phyloP scores from a whole-genome alignment of 345 rosid genomes.

The Aurinia saxatilis region DNA sequence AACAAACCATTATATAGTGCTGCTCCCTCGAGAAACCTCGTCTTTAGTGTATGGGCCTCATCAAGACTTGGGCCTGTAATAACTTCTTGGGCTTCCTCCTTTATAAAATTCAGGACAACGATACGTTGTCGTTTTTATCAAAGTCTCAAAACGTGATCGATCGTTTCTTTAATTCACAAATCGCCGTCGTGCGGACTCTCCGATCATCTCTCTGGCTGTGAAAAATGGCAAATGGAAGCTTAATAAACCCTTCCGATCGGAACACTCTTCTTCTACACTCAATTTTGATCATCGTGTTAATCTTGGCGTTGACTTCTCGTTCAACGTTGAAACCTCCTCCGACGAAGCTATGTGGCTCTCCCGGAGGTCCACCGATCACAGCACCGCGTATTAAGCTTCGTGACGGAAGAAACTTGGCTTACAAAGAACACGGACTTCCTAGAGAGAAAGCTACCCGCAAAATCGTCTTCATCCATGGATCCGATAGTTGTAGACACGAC shows the following conservation, averaged over 20 bases:
- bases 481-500: slow-evolving; percentile 38
- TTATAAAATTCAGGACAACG: neutral
- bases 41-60: neutral
- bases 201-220: neutral
- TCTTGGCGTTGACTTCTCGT: slow-evolving; percentile 32
- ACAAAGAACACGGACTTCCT: slow-evolving; percentile 43
- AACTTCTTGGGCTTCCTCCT: neutral
- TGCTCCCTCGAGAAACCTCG: neutral
- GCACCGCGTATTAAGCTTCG: slow-evolving; percentile 44
- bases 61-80: neutral
- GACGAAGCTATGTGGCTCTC: slow-evolving; percentile 35
- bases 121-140: neutral
- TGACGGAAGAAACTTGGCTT: slow-evolving; percentile 53
- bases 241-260: neutral
- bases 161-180: too few species aligned
- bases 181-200: neutral
- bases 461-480: slow-evolving; percentile 40
- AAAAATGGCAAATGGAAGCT: neutral
- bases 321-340: slow-evolving; percentile 35
- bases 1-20: slow-evolving; percentile 1
- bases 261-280: neutral
- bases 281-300: neutral
- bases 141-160: too few species aligned
- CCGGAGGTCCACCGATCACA: slow-evolving; percentile 37
- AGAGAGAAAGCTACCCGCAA: slow-evolving; percentile 38